phyloP scores from a whole-genome alignment of 306 rosid genomes.

The Senna siamea region DNA sequence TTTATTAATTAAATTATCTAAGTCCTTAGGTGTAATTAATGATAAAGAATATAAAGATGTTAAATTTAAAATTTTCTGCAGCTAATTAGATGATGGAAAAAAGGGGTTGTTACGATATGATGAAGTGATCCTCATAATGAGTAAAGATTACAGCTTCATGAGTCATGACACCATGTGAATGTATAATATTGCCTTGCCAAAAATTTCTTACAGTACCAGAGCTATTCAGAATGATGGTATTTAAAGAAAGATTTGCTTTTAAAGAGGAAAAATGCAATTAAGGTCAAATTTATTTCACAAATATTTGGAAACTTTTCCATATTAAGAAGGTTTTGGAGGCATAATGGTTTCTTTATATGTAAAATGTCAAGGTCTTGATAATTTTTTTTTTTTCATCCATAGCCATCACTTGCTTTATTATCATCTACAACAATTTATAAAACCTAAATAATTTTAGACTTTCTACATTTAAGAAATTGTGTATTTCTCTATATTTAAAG shows the following conservation, averaged over 20 bases:
- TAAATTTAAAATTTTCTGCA: no score
- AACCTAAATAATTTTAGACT: no score
- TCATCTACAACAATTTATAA: no score
- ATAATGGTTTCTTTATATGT: neutral
- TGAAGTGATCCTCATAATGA: slow-evolving; percentile 23
- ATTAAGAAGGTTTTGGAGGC: neutral
- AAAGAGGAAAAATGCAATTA: neutral
- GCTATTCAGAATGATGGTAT: neutral
- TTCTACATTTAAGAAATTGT: no score
- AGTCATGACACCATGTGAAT: neutral
- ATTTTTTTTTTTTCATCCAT: no score
- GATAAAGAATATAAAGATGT: no score
- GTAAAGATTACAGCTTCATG: slow-evolving; percentile 7
- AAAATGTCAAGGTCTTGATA: neutral
- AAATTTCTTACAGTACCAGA: neutral
- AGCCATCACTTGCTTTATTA: no score
- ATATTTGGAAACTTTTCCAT: neutral
- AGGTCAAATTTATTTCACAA: slow-evolving; percentile 14
- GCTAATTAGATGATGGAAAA: neutral
- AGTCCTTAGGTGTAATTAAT: no score
- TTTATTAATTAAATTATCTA: neutral
- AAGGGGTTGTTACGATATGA: neutral
- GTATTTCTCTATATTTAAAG: no score
- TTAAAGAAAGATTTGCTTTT: neutral
- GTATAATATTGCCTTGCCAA: neutral